Evolutionary conservation across 768 basidiomycete genomes (phyloP), one percentile per base, ranked within the genome.

Genomic region (Candolleomyces eurysporus): DNA sequence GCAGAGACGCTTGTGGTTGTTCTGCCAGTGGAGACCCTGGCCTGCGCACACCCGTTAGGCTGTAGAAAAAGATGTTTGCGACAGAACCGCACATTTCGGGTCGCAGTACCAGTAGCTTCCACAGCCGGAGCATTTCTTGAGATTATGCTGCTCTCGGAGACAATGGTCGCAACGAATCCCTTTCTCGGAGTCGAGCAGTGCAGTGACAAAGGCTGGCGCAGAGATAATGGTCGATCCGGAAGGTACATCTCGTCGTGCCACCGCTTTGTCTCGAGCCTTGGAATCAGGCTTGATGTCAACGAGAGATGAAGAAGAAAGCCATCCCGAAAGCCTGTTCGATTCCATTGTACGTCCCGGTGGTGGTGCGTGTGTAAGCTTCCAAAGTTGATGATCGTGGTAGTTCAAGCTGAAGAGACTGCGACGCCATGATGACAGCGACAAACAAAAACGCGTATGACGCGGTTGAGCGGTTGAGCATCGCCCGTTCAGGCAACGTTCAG

Each of bases 61-160:
- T 21, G 54, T 53, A 49, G 53, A 51, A 48, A 53, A 52, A 59
- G 50, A 48, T 8, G 19, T 32, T 9, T 61, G 22, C 26, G 22
- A 50, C 16, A 59, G 42, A 51, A 42, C 50, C 83, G 71, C 70
- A 92, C 91, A 94, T 71, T 76, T 65, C 22, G 75, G 63, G 63
- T 82, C 79, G 65, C 91, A 94, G 67, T 94, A 94, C 83, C 84
- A 91, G 68, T 88, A 90, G 0, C 82, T 79, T 16, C 79, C 82
- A 65, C 91, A 92, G 13, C 86, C 84, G 4, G 83, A 79, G 64
- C 91, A 93, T 68, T 77, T 79, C 63, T 75, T 81, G 48, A 91
- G 76, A 39, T 61, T 67, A 13, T 64, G 63, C 17, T 56, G 61
- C 42, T 73, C 69, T 19, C 74, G 72, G 64, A 86, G 81, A 66